Evolutionary conservation across 352 stramenopile genomes (phyloP).

Genomic region (Thalassiosira livingstoniorum): DNA sequence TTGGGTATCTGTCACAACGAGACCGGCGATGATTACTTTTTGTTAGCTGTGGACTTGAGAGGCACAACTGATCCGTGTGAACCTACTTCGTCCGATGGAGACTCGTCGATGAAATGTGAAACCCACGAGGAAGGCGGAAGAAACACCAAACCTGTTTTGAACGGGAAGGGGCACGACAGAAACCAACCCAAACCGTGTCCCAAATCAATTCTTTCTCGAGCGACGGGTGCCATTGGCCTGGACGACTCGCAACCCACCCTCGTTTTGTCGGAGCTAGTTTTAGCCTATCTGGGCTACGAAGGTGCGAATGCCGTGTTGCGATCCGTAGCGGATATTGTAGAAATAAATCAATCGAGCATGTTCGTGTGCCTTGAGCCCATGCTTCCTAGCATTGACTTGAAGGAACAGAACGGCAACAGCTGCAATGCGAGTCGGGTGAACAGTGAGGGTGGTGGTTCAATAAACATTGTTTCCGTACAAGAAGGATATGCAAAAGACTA

Average conservation of each 20-base stretch:
- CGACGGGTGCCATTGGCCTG: constrained; percentile 15
- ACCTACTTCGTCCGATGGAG: not conserved
- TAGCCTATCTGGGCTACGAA: constrained; percentile 63
- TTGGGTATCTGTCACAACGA: not conserved
- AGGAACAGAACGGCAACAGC: not conserved
- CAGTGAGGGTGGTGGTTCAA: not conserved
- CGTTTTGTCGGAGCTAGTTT: constrained; percentile 71
- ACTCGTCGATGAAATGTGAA: too few relatives aligned
- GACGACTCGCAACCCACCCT: constrained; percentile 55
- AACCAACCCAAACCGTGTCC: not conserved
- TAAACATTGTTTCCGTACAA: constrained; percentile 46
- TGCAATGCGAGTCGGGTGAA: too few relatives aligned
- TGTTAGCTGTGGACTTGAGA: constrained; percentile 58
- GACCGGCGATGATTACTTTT: constrained; percentile 30
- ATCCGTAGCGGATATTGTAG: constrained; percentile 34
- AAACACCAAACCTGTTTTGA: too few relatives aligned
- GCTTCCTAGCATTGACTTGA: constrained; percentile 7
- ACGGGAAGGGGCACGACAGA: too few relatives aligned
- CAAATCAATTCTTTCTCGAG: constrained; percentile 33
- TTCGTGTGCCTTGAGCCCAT: constrained; percentile 50
- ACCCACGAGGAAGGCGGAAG: too few relatives aligned
- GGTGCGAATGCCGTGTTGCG: constrained; percentile 36
- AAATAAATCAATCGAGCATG: constrained; percentile 44
- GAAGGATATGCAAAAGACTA: constrained; percentile 67
- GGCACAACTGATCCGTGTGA: not conserved